Conservation (phyloP, 208 protist genomes). For the Leishmania guyanensis region DNA sequence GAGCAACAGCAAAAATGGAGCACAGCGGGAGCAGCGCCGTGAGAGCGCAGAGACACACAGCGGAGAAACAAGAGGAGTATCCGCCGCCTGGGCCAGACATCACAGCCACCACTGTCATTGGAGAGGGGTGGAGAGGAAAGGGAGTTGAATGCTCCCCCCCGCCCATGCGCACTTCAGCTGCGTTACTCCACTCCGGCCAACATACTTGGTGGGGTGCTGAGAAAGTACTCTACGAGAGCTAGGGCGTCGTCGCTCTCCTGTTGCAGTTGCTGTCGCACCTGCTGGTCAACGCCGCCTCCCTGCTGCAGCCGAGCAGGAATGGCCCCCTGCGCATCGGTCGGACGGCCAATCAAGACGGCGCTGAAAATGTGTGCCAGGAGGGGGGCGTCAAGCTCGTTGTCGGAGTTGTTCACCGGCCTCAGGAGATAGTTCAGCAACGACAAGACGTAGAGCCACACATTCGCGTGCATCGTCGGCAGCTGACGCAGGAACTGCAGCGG, state of each 20-base stretch:
- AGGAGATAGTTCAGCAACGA: conserved; percentile 87
- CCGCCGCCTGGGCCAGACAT: not conserved
- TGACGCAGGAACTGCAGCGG: conserved; percentile 64
- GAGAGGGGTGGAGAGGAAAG: not conserved
- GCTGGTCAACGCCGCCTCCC: conserved; percentile 57
- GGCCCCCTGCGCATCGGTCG: conserved; percentile 29
- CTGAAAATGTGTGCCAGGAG: conserved; percentile 75
- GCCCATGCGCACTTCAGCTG: not conserved
- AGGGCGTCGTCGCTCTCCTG: conserved; percentile 71
- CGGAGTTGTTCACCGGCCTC: conserved; percentile 46
- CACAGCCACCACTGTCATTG: not conserved
- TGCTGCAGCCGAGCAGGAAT: conserved; percentile 37
- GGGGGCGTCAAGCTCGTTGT: conserved; percentile 64
- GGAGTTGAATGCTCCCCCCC: no score
- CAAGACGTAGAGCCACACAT: conserved; percentile 84
- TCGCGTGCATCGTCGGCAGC: conserved; percentile 82
- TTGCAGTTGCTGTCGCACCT: conserved; percentile 66
- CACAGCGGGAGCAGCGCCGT: not conserved
- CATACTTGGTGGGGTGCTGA: conserved; percentile 56
- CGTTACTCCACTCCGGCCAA: conserved; percentile 30
- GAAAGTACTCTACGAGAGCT: conserved; percentile 76
- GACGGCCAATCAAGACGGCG: conserved; percentile 59
- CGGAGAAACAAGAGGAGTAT: not conserved
- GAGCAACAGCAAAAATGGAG: not conserved
- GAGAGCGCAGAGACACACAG: not conserved